Evolutionary conservation across 768 basidiomycete genomes (phyloP).

Genomic region (Piloderma croceum): DNA sequence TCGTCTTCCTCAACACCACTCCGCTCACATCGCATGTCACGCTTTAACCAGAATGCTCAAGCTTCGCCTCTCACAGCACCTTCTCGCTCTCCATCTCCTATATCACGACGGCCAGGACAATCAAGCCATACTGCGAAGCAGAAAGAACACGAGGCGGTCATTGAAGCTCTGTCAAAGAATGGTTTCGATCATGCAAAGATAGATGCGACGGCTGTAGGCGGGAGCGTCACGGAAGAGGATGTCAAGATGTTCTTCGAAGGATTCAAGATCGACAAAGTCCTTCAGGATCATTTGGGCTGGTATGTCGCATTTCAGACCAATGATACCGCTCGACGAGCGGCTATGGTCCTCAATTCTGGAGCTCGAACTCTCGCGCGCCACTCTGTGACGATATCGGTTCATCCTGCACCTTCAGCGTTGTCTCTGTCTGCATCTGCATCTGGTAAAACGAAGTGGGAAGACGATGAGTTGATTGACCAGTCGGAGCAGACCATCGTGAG

Average conservation of each 20-base stretch:
- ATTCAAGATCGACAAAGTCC: constrained; percentile 70
- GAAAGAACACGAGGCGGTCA: constrained; percentile 14
- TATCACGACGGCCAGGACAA: constrained; percentile 34
- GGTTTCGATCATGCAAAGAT: constrained; percentile 55
- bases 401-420: constrained; percentile 33
- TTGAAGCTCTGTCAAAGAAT: not conserved
- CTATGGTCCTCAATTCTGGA: constrained; percentile 51
- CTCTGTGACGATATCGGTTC: constrained; percentile 51
- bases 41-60: constrained; percentile 13
- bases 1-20: constrained; percentile 33
- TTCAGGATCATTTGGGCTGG: constrained; percentile 66
- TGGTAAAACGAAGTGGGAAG: constrained; percentile 46
- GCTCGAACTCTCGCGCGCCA: constrained; percentile 54
- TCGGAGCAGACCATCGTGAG: constrained; percentile 52
- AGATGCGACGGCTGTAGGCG: constrained; percentile 41
- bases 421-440: constrained; percentile 29
- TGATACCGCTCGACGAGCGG: constrained; percentile 61
- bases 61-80: constrained; percentile 15
- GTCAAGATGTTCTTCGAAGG: constrained; percentile 62
- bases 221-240: constrained; percentile 57
- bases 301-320: constrained; percentile 74
- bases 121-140: constrained; percentile 19
- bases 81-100: constrained; percentile 38
- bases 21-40: constrained; percentile 23
- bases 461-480: constrained; percentile 46